These are phyloP conservation scores for Funneliformis caledonium DNA, from an alignment of 371 early-diverging fungal genomes.

Conservation along the genomic window DNA sequence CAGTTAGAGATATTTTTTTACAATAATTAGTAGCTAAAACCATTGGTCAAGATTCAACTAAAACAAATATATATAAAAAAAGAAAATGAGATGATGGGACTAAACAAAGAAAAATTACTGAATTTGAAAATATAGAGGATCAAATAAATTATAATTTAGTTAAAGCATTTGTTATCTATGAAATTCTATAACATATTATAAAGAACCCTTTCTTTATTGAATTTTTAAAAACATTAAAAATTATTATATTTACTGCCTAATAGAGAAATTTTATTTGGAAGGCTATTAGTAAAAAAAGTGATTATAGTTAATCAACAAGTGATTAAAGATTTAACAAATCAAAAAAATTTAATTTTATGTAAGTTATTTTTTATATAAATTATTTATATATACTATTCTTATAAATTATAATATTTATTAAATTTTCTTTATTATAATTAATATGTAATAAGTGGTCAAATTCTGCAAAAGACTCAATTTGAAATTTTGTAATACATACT, in stretches of 20 bases:
- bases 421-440: neutral
- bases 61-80: neutral
- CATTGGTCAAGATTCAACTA: too few species aligned
- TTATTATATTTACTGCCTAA: neutral
- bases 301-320: neutral
- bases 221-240: neutral
- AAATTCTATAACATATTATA: neutral
- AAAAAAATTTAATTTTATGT: neutral
- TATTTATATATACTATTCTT: too few species aligned
- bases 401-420: too few species aligned
- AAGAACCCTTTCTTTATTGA: slow-evolving; percentile 3
- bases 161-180: neutral
- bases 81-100: neutral
- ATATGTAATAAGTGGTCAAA: slow-evolving; percentile 11
- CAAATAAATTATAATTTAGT: neutral
- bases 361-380: neutral
- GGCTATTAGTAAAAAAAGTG: neutral
- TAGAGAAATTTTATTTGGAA: neutral
- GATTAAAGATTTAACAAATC: neutral
- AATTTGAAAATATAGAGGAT: neutral
- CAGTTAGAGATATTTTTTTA: neutral
- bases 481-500: slow-evolving; percentile 24
- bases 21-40: too few species aligned
- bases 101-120: neutral
- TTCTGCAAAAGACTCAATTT: slow-evolving; percentile 28